Evolutionary conservation across 2,329 filamentous ascomycete genomes (phyloP), one percentile per base, ranked within the genome.

Genomic region (Mycosphaerella sp.): DNA sequence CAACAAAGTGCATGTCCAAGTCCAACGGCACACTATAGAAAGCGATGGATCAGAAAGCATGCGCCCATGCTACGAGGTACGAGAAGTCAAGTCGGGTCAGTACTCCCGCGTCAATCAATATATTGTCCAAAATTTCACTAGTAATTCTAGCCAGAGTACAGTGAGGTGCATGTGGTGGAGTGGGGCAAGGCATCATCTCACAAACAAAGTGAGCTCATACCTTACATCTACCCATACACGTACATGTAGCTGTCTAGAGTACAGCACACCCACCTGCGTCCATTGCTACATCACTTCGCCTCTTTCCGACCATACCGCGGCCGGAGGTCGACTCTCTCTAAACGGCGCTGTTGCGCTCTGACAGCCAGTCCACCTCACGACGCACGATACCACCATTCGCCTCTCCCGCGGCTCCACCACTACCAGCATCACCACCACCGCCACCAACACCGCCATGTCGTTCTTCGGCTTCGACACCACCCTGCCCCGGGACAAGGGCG

Each of bases 381-480:
- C 17, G 16, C 3, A 39, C 13, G 14, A 16, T 16, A 39, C 10
- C 14, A 39, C 4, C 2, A 16, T 16, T 39, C 36, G 36, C 36
- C 36, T 16, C 46, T n/a, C 6, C 16, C 17, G 8, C 17, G 4
- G 41, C 35, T 36, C 25, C 32, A 9, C 18, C 47, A 37, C 28
- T 46, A 40, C 42, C 36, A 32, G 49, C 41, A 14, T 21, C 53
- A 54, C 43, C 49, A 70, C 25, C 32, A 9, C 18, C 47, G 28
- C 28, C 49, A 40, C 42, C 36, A 32, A 49, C 41, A 14, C 28
- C 53, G 54, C 43, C 49, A 70, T 95, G 90, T 90, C 89, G 30
- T 95, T 95, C 77, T 95, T 95, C 72, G 87, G 88, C 61, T 90
- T 94, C 71, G 85, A 94, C 67, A 77, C 85, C 51, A 79, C 77